Base-by-base conservation (phyloP, 257 asterid genomes). In the Oldenlandia corymbosa region DNA sequence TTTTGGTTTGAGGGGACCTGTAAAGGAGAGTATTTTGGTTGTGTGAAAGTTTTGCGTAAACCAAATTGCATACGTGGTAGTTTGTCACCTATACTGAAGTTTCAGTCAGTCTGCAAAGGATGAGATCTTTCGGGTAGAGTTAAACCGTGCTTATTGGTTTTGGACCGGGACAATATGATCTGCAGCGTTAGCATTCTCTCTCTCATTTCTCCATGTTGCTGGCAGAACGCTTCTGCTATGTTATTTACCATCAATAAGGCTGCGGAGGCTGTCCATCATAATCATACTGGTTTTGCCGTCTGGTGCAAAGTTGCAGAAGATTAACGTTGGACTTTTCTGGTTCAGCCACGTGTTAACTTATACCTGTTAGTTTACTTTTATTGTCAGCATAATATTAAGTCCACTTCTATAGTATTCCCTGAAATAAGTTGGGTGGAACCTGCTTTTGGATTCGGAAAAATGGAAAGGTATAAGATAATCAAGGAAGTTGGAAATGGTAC, bases 401-500 rank as follows among this genome's bases (percentile, higher is more conserved):
- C 32, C 59, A 60, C 53, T 68, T 31, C 68, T 68, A 52, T 58
- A 27, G 32, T 57, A 55, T 73, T 43, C 59, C 51, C 63, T 63
- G 68, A 49, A 73, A 65, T 68, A 69, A 80, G 65, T 64, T 36
- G 73, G 64, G 75, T 62, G 64, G 70, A 70, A 58, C 79, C 58
- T 68, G 85, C 67, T 73, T 73, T 58, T 75, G 72, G 64, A 65
- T 71, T 62, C 27, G 49, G 75, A 68, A 74, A 71, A 80, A 91
- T 91, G 98, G 98, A 91, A 64, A 91, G 98, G 85, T 92, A 92
- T 76, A 86, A 78, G 67, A 74, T 92, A 75, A 87, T 90, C 68
- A 85, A 79, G 76, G 99, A 92, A 79, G 97, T 92, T 66, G 99
- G 99, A 67, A 89, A 77, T 77, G 99, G 97, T 73, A 87, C 99